Evolutionary conservation across 495 filamentous ascomycete genomes (phyloP), one percentile per base, ranked within the genome.

Genomic region (Articulospora tetracladia): DNA sequence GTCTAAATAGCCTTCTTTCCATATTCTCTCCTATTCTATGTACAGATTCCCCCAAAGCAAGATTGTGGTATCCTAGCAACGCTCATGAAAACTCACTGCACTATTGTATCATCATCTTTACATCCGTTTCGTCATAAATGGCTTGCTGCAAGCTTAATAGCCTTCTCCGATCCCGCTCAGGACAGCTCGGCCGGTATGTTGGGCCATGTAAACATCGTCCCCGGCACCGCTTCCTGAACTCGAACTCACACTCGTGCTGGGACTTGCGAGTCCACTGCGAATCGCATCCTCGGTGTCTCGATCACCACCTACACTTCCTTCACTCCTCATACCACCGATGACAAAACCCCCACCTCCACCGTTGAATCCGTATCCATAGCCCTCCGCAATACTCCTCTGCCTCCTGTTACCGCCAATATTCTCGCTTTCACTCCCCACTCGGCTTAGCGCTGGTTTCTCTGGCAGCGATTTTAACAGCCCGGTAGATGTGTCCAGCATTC

Each of bases 401-500:
- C 57, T 59, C 54, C 60, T 50, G 19, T 24, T 49, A 1, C 61
- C 47, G 24, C 49, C 44, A 1, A 63, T n/a, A 46, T 60, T 62
- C 25, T 68, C 64, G 17, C 52, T 55, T 51, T 69, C 67, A 27
- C 59, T 63, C 1, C 59, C 62, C 2, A 60, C 60, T 41, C 67
- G n/a, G 24, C 59, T 64, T 23, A 70, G 49, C 3, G 60, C 69
- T 57, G 81, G 81, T 61, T 84, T 84, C 70, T 83, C 81, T 0
- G 81, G 81, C 55, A 84, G 67, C 53, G 78, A 69, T 68, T 84
- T 84, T 15, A 84, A 67, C 60, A 84, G 53, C 0, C 81, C 81
- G 1, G 81, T 79, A 30, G 75, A 78, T 56, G 81, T 83, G 63
- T 92, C 87, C 53, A 92, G 72, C 80, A 89, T 88, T 23, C 81